These are phyloP conservation scores for Acacia melanoxylon DNA, from an alignment of 306 rosid genomes.

Conservation along the genomic window DNA sequence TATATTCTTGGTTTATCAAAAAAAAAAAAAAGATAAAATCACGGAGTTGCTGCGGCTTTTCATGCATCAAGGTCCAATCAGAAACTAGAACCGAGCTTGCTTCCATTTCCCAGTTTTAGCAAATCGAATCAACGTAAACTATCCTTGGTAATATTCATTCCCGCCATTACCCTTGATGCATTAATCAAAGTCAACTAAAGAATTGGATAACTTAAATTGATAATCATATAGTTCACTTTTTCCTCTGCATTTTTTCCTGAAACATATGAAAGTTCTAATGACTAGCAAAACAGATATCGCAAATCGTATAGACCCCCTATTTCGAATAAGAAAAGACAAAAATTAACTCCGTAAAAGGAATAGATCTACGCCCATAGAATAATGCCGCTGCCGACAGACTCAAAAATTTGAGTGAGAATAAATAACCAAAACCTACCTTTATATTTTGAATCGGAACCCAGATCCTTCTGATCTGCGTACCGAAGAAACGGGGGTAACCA, in stretches of 20 bases:
- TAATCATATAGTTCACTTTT: background rate
- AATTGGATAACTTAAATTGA: background rate
- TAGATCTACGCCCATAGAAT: constrained; percentile 42
- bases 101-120: constrained; percentile 14
- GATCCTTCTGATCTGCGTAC: constrained; percentile 63
- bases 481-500: constrained; percentile 68
- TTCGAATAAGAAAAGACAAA: background rate
- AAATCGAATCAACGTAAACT: background rate
- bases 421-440: constrained; percentile 46
- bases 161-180: background rate
- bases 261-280: constrained; percentile 20
- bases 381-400: constrained; percentile 33
- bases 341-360: background rate
- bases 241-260: constrained; percentile 15
- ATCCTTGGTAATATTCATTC: constrained; percentile 11
- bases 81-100: background rate
- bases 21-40: background rate
- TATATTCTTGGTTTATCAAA: background rate
- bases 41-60: background rate
- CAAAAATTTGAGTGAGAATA: background rate
- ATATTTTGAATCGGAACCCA: constrained; percentile 51
- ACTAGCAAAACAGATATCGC: constrained; percentile 11
- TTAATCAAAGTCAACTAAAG: constrained; percentile 1
- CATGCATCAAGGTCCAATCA: background rate
- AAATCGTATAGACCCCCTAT: background rate